These are phyloP conservation scores for Nakazawaea anatomiae DNA, from an alignment of 805 yeast genomes.

Conservation along the genomic window DNA sequence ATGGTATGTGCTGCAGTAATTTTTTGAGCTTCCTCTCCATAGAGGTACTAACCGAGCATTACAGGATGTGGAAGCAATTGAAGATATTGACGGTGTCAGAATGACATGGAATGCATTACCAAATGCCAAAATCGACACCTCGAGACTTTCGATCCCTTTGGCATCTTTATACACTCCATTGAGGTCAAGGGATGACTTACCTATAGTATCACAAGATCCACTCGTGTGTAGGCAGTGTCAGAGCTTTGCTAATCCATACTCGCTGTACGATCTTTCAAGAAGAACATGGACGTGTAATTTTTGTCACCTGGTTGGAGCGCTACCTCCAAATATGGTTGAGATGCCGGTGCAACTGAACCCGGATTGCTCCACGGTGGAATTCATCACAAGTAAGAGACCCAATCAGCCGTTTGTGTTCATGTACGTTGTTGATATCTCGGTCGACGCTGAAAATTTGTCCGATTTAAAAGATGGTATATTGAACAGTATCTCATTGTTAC, in stretches of 20 bases:
- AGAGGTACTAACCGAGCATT: not conserved
- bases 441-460: slow-evolving; percentile 43
- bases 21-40: no score
- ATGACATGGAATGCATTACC: slow-evolving; percentile 69
- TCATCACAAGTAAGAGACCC: slow-evolving; percentile 24
- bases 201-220: slow-evolving; percentile 32
- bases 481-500: slow-evolving; percentile 37
- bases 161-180: slow-evolving; percentile 58
- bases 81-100: slow-evolving; percentile 70
- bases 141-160: slow-evolving; percentile 47
- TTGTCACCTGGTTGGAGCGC: slow-evolving; percentile 42
- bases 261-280: slow-evolving; percentile 25
- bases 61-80: slow-evolving; percentile 42
- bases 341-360: slow-evolving; percentile 32
- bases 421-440: slow-evolving; percentile 53
- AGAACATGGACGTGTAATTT: slow-evolving; percentile 51
- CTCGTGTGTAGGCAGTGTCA: slow-evolving; percentile 50
- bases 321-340: slow-evolving; percentile 22
- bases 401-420: slow-evolving; percentile 43
- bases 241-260: slow-evolving; percentile 49
- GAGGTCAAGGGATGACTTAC: slow-evolving; percentile 35
- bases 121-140: slow-evolving; percentile 44
- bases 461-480: slow-evolving; percentile 46
- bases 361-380: slow-evolving; percentile 46
- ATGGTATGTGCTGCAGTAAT: no score